A percentile compares a stretch with the other conserved stretches of the same genome.
Conservation (phyloP, 2,329 filamentous ascomycete genomes). For the Neofusicoccum cordaticola region DNA sequence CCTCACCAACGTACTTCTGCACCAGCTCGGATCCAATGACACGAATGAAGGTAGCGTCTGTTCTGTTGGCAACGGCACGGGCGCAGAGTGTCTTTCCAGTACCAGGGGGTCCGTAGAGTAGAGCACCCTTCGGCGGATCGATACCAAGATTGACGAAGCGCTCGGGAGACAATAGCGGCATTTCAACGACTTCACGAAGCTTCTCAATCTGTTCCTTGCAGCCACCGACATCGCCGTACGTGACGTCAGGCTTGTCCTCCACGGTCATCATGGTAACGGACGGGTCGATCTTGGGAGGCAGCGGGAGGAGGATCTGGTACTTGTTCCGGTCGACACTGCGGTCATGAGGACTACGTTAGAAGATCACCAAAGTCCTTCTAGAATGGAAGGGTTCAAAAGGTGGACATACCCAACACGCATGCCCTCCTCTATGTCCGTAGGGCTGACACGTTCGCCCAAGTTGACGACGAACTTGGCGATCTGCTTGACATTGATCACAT, state of each 20-base stretch:
- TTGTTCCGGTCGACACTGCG: conserved; percentile 88
- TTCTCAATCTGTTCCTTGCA: conserved; percentile 99
- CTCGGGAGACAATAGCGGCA: conserved; percentile 94
- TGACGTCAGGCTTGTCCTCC: conserved; percentile 98
- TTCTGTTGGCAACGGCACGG: conserved; percentile 94
- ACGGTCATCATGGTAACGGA: conserved; percentile 99
- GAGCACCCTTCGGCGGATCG: conserved; percentile 93
- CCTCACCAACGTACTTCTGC: conserved; percentile 98
- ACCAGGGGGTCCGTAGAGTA: conserved; percentile 93
- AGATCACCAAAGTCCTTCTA: background rate
- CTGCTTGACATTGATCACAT: conserved; percentile 99
- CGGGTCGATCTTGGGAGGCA: conserved; percentile 97
- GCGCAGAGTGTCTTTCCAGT: conserved; percentile 99
- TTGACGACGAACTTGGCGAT: conserved; percentile 99
- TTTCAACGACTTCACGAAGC: conserved; percentile 96
- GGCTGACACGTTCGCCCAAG: conserved; percentile 91
- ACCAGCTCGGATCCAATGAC: conserved; percentile 98
- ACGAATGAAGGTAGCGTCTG: conserved; percentile 96
- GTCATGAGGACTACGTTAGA: conserved; percentile 12
- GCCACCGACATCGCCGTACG: conserved; percentile 96
- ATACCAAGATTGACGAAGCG: conserved; percentile 98
- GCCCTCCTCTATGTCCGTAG: conserved; percentile 98
- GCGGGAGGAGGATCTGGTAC: conserved; percentile 94
- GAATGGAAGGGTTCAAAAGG: background rate
- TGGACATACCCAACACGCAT: conserved; percentile 81